Conservation (phyloP, 78 protist genomes). For the Reticulomyxa filosa region DNA sequence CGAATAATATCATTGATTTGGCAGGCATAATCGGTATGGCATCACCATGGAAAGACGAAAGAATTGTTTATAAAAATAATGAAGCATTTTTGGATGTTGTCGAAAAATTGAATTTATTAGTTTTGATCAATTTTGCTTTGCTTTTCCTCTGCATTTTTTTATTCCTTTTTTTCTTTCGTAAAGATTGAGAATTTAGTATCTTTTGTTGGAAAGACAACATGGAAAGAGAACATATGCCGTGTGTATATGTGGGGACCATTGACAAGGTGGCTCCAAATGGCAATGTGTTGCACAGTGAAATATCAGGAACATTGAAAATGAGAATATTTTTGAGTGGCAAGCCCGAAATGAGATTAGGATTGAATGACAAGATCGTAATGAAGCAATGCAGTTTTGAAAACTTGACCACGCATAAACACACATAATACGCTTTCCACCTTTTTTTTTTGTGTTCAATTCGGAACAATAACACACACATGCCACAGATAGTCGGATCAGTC, state of each 20-base stretch:
- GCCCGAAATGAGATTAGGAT: constrained; percentile 91
- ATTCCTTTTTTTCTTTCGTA: too few species aligned
- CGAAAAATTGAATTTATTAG: constrained; percentile 60
- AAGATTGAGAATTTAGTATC: too few species aligned
- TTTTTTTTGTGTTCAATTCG: too few species aligned
- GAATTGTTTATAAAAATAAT: constrained; percentile 46
- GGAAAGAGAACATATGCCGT: too few species aligned
- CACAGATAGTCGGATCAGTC: not conserved
- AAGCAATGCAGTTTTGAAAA: too few species aligned
- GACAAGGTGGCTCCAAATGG: constrained; percentile 49
- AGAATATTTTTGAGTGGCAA: constrained; percentile 46
- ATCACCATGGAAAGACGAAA: constrained; percentile 58
- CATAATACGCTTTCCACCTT: too few species aligned
- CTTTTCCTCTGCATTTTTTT: too few species aligned
- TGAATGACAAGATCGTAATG: constrained; percentile 8
- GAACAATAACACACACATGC: too few species aligned
- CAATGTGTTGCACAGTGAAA: constrained; percentile 61
- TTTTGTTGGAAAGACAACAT: too few species aligned
- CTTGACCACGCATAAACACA: too few species aligned
- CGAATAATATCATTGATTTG: too few species aligned
- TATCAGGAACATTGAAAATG: constrained; percentile 77
- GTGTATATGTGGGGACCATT: too few species aligned
- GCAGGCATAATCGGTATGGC: constrained; percentile 32
- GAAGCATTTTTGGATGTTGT: constrained; percentile 91
- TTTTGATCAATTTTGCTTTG: not conserved